Percentiles rank a stretch among this genome's conserved stretches.
These are phyloP conservation scores for Rhodotorula taiwanensis DNA, from an alignment of 768 basidiomycete species.

Conservation along the genomic window DNA sequence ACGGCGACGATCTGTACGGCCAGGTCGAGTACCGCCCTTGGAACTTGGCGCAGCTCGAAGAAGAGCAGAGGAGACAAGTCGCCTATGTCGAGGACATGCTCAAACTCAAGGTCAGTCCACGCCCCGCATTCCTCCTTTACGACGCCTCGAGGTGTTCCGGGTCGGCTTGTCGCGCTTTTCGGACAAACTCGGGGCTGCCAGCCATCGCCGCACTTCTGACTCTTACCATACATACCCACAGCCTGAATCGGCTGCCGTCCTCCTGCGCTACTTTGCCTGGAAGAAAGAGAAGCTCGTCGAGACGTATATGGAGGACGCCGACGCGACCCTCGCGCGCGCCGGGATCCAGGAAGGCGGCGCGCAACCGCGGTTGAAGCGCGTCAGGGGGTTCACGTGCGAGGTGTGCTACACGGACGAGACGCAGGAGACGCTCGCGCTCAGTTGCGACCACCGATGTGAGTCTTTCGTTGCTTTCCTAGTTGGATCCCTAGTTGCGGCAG, in stretches of 20 bases:
- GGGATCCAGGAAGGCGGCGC: conserved; percentile 53
- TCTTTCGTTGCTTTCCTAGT: conserved; percentile 51
- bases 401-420: conserved; percentile 72
- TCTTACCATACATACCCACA: conserved; percentile 42
- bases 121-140: background rate
- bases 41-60: conserved; percentile 56
- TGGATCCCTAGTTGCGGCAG: too few relatives aligned
- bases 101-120: conserved; percentile 72
- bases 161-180: too few relatives aligned
- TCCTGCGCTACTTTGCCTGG: conserved; percentile 81
- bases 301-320: conserved; percentile 81
- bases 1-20: conserved; percentile 7
- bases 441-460: conserved; percentile 81
- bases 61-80: conserved; percentile 67
- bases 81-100: conserved; percentile 83
- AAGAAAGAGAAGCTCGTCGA: conserved; percentile 94
- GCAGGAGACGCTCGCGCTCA: conserved; percentile 59
- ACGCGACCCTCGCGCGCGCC: conserved; percentile 62
- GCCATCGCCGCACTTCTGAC: too few relatives aligned
- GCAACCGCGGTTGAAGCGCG: conserved; percentile 45
- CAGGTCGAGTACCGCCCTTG: conserved; percentile 22
- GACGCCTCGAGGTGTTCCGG: too few relatives aligned
- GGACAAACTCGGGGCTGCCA: too few relatives aligned
- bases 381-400: conserved; percentile 68
- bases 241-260: conserved; percentile 63